Evolutionary conservation across 2,329 filamentous ascomycete genomes (phyloP), one percentile per base, ranked within the genome.

Genomic region (Xylariaceae sp.): DNA sequence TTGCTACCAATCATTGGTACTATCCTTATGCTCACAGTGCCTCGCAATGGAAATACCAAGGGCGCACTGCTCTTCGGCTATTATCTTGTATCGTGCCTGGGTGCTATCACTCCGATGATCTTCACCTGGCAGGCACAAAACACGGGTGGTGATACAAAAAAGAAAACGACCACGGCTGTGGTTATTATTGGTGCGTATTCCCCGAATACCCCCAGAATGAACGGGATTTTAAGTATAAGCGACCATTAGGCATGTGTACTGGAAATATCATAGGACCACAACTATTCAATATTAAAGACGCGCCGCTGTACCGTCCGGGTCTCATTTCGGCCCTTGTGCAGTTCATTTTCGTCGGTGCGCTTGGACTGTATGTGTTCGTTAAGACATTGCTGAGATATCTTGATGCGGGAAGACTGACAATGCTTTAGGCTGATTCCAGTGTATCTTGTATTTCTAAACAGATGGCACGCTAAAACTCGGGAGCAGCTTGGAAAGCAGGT

Each of bases 201-300:
- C n/a, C n/a, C n/a, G n/a, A n/a, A n/a, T n/a, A n/a, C n/a, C n/a
- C n/a, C n/a, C n/a, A n/a, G n/a, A n/a, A n/a, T n/a, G n/a, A n/a
- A n/a, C n/a, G n/a, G n/a, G n/a, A n/a, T n/a, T n/a, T n/a, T n/a
- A n/a, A n/a, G n/a, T n/a, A n/a, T n/a, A n/a, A n/a, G n/a, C n/a
- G n/a, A n/a, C n/a, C n/a, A n/a, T n/a, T n/a, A n/a, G n/a, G 83
- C 6, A 80, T 83, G 59, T 84, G 81, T 44, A 79, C 80, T 1
- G 85, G 84, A 6, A 87, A 88, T 59, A 81, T 87, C 37, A 75
- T 87, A n/a, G 85, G 85, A 0, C 84, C 84, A 0, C 80, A 82
- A 50, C 70, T 87, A 1, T 87, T 85, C 70, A 83, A 77, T 20
- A 80, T 81, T 0, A 75, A 73, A 2, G 83, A 87, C 61, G 80